Percentiles rank a stretch among this genome's conserved stretches.
These are phyloP conservation scores for Mallotus japonicus DNA, from an alignment of 441 rosid genomes.

Conservation along the genomic window DNA sequence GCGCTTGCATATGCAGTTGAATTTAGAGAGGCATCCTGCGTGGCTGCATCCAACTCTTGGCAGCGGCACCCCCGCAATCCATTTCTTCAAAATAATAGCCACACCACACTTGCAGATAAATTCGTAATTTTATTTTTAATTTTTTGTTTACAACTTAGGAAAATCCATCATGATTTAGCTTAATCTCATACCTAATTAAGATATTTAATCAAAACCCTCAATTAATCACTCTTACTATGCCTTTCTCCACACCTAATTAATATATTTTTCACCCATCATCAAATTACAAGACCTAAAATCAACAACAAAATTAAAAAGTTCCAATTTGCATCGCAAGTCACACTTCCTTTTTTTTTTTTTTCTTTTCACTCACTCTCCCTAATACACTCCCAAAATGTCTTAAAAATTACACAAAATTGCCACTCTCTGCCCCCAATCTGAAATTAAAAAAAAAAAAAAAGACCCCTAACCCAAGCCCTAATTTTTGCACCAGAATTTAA, in stretches of 20 bases:
- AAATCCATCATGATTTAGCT: background rate
- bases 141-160: background rate
- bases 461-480: conserved; percentile 26
- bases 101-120: background rate
- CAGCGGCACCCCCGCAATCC: too few species aligned
- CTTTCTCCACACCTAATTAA: too few species aligned
- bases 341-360: background rate
- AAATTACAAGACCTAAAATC: background rate
- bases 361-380: background rate
- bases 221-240: too few species aligned
- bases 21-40: too few species aligned
- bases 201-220: too few species aligned
- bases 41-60: too few species aligned
- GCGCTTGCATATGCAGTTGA: too few species aligned
- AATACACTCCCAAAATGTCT: background rate
- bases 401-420: conserved; percentile 8
- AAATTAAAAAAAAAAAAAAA: background rate
- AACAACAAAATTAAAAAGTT: background rate
- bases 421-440: background rate
- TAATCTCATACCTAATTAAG: background rate
- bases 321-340: background rate
- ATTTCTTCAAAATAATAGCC: too few species aligned
- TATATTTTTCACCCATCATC: too few species aligned
- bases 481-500: conserved; percentile 18
- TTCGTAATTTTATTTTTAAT: background rate